Conservation (phyloP, 108 stramenopile genomes). For the Mediolabrus comicus region DNA sequence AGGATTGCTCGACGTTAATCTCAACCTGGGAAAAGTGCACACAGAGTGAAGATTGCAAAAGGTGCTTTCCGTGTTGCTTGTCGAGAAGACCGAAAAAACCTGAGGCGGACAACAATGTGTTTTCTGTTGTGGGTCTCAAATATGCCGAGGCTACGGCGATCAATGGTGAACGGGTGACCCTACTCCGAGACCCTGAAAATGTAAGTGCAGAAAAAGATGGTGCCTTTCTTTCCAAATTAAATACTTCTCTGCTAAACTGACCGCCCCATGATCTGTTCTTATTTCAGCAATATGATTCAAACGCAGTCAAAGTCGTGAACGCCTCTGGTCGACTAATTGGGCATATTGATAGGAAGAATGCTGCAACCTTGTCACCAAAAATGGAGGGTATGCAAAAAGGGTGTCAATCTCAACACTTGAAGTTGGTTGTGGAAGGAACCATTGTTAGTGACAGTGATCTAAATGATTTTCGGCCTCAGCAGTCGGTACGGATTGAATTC, state of each 20-base stretch:
- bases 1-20: not conserved
- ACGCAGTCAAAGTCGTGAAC: not conserved
- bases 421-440: not conserved
- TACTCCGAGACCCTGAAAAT: not conserved
- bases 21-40: not conserved
- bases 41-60: not conserved
- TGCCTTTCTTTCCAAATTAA: not conserved
- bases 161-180: not conserved
- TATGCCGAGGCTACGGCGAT: not conserved
- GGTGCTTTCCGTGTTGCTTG: too few species aligned
- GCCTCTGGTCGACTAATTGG: not conserved
- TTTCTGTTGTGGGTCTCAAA: not conserved
- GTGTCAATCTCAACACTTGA: not conserved
- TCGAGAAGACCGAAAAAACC: too few species aligned
- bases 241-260: too few species aligned
- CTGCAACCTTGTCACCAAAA: not conserved
- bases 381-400: not conserved
- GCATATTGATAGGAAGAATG: not conserved
- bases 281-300: not conserved
- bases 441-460: not conserved
- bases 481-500: not conserved
- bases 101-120: not conserved
- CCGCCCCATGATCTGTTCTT: too few species aligned
- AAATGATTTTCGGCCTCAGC: too few species aligned
- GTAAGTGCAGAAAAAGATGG: not conserved